Percentiles rank a stretch among this genome's conserved stretches.
phyloP scores from a whole-genome alignment of 345 rosid species.

The Acer negundo region DNA sequence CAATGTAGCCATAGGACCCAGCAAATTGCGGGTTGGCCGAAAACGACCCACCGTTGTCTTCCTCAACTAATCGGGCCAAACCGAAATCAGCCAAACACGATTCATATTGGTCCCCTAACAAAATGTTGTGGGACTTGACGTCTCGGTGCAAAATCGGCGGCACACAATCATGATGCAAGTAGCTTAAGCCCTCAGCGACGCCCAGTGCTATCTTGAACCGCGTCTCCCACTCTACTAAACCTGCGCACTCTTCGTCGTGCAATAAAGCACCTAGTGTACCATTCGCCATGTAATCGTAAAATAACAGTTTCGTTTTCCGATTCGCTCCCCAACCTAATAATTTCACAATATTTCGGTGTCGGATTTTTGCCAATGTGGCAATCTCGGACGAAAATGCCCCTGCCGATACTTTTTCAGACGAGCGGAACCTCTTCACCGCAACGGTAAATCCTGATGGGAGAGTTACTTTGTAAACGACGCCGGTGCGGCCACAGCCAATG shows the following conservation, averaged over 20 bases:
- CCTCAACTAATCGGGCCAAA: conserved; percentile 66
- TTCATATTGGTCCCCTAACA: conserved; percentile 66
- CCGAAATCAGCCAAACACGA: conserved; percentile 91
- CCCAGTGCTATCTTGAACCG: conserved; percentile 72
- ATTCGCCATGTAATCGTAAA: conserved; percentile 71
- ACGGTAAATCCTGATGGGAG: conserved; percentile 55
- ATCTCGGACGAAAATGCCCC: conserved; percentile 81
- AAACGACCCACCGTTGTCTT: conserved; percentile 41
- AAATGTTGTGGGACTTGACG: conserved; percentile 73
- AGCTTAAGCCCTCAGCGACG: conserved; percentile 78
- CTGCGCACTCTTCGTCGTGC: conserved; percentile 46
- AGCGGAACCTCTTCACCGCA: conserved; percentile 72
- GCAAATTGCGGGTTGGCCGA: conserved; percentile 63
- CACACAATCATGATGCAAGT: conserved; percentile 83
- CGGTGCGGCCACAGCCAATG: conserved; percentile 76
- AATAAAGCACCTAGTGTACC: conserved; percentile 65
- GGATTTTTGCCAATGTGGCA: conserved; percentile 65
- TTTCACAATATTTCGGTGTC: conserved; percentile 88
- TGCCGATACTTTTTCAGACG: conserved; percentile 46
- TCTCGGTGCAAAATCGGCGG: conserved; percentile 88
- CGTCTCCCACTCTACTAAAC: conserved; percentile 60
- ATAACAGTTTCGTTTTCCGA: conserved; percentile 59
- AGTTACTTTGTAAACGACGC: conserved; percentile 68
- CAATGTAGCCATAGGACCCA: conserved; percentile 94
- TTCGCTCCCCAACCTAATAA: conserved; percentile 84